These are phyloP conservation scores for Aspergillus haitiensis DNA, from an alignment of 495 filamentous ascomycete species.

Conservation along the genomic window DNA sequence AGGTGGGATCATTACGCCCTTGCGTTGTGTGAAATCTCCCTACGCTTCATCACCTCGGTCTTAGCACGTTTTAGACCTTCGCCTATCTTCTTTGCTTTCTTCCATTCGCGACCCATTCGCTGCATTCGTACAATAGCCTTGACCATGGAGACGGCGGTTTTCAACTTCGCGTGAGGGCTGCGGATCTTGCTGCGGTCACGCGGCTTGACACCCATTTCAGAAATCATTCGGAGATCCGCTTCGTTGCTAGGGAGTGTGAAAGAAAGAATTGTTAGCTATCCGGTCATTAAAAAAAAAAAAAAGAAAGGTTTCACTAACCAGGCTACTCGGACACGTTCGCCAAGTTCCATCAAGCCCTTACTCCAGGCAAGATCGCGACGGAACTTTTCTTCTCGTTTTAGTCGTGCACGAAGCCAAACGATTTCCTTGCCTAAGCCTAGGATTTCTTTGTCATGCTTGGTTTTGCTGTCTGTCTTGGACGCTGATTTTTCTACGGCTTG, in stretches of 20 bases:
- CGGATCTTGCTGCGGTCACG: conserved; percentile 33
- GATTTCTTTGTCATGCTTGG: conserved; percentile 75
- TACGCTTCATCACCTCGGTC: conserved; percentile 44
- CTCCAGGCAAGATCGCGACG: conserved; percentile 73
- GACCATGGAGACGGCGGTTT: conserved; percentile 53
- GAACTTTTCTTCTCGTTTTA: conserved; percentile 76
- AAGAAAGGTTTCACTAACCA: conserved; percentile 65
- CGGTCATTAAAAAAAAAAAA: conserved; percentile 8
- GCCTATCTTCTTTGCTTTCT: conserved; percentile 45
- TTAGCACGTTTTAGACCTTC: conserved; percentile 49
- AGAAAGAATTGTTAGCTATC: conserved; percentile 25
- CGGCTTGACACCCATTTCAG: conserved; percentile 68
- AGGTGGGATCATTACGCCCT: conserved; percentile 14
- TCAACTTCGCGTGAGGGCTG: conserved; percentile 46
- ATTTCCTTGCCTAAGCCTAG: conserved; percentile 84
- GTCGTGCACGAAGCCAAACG: conserved; percentile 77
- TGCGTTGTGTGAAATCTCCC: conserved; percentile 36
- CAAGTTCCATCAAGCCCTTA: conserved; percentile 81
- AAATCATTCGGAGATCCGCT: conserved; percentile 80
- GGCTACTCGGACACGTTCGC: conserved; percentile 65
- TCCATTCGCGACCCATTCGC: conserved; percentile 53
- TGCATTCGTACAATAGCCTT: conserved; percentile 57
- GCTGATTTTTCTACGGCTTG: conserved; percentile 49
- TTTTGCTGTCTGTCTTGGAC: conserved; percentile 46
- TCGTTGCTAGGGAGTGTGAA: conserved; percentile 67